phyloP scores from a whole-genome alignment of 1,284 basidiomycete species.

The Tremellales sp. region DNA sequence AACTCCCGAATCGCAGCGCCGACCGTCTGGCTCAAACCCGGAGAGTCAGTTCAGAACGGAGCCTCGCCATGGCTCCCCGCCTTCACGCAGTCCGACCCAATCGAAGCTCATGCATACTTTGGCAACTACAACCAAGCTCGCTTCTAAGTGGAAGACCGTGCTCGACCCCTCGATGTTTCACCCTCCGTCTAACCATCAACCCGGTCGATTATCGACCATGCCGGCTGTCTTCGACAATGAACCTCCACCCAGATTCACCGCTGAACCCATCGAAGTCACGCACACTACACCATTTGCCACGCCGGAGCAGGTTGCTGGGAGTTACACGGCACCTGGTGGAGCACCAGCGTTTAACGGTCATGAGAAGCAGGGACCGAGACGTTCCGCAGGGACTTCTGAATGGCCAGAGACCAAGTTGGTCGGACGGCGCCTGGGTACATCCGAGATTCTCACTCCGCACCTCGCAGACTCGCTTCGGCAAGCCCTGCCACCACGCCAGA shows the following conservation, averaged over 20 bases:
- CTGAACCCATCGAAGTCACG: constrained; percentile 34
- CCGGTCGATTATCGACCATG: background rate
- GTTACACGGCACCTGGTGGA: constrained; percentile 62
- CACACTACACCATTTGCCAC: constrained; percentile 43
- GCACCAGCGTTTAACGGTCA: constrained; percentile 65
- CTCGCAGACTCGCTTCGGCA: constrained; percentile 57
- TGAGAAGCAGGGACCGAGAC: constrained; percentile 39
- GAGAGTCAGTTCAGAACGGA: background rate
- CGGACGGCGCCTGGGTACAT: constrained; percentile 58
- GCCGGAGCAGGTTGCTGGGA: constrained; percentile 22
- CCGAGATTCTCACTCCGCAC: constrained; percentile 52
- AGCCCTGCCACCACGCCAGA: constrained; percentile 71
- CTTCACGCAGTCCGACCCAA: constrained; percentile 12
- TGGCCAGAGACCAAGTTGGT: constrained; percentile 45
- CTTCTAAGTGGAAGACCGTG: constrained; percentile 38
- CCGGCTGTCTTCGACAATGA: background rate
- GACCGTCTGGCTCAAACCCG: background rate
- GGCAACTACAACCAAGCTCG: constrained; percentile 28
- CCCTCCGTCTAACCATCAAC: constrained; percentile 1
- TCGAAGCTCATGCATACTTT: constrained; percentile 22
- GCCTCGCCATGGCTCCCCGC: background rate
- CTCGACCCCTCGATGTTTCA: constrained; percentile 21
- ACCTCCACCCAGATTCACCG: background rate
- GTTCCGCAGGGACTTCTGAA: constrained; percentile 39
- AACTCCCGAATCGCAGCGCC: constrained; percentile 3